Evolutionary conservation across 2,329 filamentous ascomycete species (phyloP), one percentile per base, ranked within the genome.

Genomic region (Leptographium galeiforme): DNA sequence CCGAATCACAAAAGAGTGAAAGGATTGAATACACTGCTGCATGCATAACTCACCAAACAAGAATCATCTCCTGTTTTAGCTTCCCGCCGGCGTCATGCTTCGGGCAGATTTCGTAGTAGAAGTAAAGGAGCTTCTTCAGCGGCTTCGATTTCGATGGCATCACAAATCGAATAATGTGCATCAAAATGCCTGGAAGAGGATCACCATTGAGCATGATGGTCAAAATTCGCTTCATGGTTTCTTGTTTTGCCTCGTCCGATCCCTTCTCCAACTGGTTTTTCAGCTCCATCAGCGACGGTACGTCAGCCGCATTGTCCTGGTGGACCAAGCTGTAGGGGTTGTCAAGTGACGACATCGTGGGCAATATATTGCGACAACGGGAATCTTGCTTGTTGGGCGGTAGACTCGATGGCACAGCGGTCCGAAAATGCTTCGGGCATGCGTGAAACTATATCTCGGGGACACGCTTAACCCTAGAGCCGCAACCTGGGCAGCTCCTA

Each of bases 121-220:
- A 93, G 73, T 98, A 98, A 53, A 98, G 80, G 57, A 98, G 79
- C 76, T 98, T 98, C 81, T 98, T 98, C 63, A 98, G 76, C 44
- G 85, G 76, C 74, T 98, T 98, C 70, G 87, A 89, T 75, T 94
- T 96, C 58, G 89, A 95, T 14, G 93, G 93, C 93, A 98, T 98
- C 63, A 98, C 90, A 68, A 98, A 98, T 68, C 93, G 89, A 69
- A 98, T 98, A 66, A 98, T 98, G 74, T 97, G 93, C 93, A 98
- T 98, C 62, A 98, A 82, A 19, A 98, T 78, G 61, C 89, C 84
- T 32, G 90, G 86, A 85, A 98, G 93, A 43, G 93, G 84, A 66
- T 98, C 91, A 61, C 93, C 93, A 68, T 97, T 97, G 65, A 98
- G 81, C 93, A 98, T 97, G 66, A 96, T 82, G 58, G 88, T 95